Percentiles rank a stretch among this genome's conserved stretches.
These are phyloP conservation scores for Fusarium annulatum DNA, from an alignment of 2,329 filamentous ascomycete genomes.

Conservation along the genomic window DNA sequence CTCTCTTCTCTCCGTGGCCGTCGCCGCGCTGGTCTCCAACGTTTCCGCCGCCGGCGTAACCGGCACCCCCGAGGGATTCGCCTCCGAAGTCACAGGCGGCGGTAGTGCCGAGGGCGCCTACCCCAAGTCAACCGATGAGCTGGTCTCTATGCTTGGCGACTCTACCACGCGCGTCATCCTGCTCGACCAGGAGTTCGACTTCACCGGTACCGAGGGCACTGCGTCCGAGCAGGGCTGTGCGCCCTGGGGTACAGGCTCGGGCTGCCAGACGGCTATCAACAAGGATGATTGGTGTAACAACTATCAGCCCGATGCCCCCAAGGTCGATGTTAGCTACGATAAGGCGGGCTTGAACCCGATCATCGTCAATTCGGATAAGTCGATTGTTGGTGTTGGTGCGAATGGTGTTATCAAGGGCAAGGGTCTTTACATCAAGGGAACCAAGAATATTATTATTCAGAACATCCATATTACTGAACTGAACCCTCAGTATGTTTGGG, in stretches of 20 bases:
- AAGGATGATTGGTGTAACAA: conserved; percentile 69
- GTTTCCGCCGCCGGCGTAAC: conserved; percentile 39
- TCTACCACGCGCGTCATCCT: conserved; percentile 66
- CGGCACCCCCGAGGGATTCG: conserved; percentile 56
- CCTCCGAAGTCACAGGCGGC: conserved; percentile 69
- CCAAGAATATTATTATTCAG: conserved; percentile 69
- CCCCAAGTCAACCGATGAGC: conserved; percentile 65
- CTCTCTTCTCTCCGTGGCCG: conserved; percentile 29
- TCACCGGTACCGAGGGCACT: conserved; percentile 65
- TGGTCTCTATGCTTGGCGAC: conserved; percentile 69
- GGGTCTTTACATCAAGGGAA: conserved; percentile 59
- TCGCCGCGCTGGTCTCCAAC: conserved; percentile 29
- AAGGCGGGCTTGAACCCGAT: conserved; percentile 64
- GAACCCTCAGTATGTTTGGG: conserved; percentile 69
- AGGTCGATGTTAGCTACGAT: conserved; percentile 59
- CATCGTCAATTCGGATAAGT: conserved; percentile 67
- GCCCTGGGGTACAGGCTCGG: conserved; percentile 65
- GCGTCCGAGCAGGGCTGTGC: conserved; percentile 65
- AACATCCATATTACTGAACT: conserved; percentile 66
- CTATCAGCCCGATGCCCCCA: conserved; percentile 64
- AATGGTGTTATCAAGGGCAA: conserved; percentile 68
- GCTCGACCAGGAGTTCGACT: conserved; percentile 66
- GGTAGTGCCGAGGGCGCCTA: conserved; percentile 69
- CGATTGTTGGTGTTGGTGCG: conserved; percentile 63
- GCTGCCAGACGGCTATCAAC: conserved; percentile 70